phyloP scores from a whole-genome alignment of 441 rosid genomes.

The Geranium incanum region DNA sequence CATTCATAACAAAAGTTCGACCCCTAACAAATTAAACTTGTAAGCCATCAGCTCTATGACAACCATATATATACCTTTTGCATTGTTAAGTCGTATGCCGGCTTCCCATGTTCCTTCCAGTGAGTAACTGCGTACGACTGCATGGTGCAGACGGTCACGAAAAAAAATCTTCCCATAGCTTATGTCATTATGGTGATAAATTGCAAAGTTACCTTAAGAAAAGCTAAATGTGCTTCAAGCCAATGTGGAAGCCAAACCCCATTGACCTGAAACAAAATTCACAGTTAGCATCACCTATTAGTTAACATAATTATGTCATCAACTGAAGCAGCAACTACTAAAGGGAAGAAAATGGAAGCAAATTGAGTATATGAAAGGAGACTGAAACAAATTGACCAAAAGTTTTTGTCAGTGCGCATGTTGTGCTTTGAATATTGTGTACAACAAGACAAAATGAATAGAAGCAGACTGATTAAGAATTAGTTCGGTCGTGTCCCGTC shows the following conservation, averaged over 20 bases:
- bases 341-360: not conserved
- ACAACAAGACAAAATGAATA: not conserved
- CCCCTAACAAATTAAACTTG: not conserved
- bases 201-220: constrained; percentile 21
- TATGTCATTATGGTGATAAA: not conserved
- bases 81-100: constrained; percentile 27
- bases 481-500: not conserved
- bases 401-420: not conserved
- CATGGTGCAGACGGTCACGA: constrained; percentile 8
- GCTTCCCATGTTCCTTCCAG: constrained; percentile 34
- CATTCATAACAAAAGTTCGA: not conserved
- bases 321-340: not conserved
- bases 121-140: constrained; percentile 26
- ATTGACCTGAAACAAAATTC: constrained; percentile 11
- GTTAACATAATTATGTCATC: not conserved
- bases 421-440: not conserved
- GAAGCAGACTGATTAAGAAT: not conserved
- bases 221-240: constrained; percentile 18
- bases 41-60: not conserved
- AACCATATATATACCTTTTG: constrained; percentile 26
- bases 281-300: not conserved
- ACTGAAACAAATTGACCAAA: not conserved
- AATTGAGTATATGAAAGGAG: not conserved
- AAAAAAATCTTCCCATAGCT: constrained; percentile 19
- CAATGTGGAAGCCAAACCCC: constrained; percentile 19